These are phyloP conservation scores for Tolypocladium tropicale DNA, from an alignment of 2,329 filamentous ascomycete genomes.

Conservation along the genomic window DNA sequence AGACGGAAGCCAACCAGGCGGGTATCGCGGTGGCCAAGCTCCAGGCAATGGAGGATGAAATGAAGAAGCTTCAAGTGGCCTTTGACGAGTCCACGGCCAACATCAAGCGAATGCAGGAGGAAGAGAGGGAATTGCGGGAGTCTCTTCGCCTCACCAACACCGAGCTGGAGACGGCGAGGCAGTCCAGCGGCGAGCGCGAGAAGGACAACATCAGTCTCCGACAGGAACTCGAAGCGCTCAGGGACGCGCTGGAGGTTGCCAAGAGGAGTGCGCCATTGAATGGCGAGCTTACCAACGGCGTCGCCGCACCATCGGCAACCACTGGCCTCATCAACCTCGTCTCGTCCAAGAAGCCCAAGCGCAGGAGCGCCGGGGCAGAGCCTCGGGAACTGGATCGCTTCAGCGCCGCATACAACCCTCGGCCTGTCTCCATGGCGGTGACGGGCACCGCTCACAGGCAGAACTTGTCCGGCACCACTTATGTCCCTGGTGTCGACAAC, in stretches of 20 bases:
- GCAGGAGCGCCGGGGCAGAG: conserved; percentile 83
- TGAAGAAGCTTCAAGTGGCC: conserved; percentile 78
- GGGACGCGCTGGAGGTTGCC: conserved; percentile 84
- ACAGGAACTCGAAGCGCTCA: conserved; percentile 80
- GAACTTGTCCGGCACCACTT: conserved; percentile 63
- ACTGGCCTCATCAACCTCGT: conserved; percentile 93
- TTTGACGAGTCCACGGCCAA: conserved; percentile 86
- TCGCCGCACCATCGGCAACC: conserved; percentile 38
- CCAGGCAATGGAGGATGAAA: conserved; percentile 87
- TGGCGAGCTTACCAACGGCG: conserved; percentile 39
- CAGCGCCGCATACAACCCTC: conserved; percentile 85
- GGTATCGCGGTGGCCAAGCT: conserved; percentile 89
- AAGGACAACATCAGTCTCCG: conserved; percentile 76
- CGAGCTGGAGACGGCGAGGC: conserved; percentile 71
- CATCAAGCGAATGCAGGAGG: conserved; percentile 89
- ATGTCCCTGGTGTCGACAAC: conserved; percentile 73
- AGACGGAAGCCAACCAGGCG: conserved; percentile 93
- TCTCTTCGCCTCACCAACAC: conserved; percentile 68
- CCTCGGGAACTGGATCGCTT: conserved; percentile 79
- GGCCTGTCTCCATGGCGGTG: conserved; percentile 93
- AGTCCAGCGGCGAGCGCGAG: conserved; percentile 66
- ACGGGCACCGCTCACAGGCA: conserved; percentile 57
- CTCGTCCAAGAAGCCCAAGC: conserved; percentile 92
- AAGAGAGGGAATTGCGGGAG: conserved; percentile 78
- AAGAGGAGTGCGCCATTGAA: conserved; percentile 69